Base-by-base conservation (phyloP, 495 filamentous ascomycete species). In the Penicillium psychrofluorescens region DNA sequence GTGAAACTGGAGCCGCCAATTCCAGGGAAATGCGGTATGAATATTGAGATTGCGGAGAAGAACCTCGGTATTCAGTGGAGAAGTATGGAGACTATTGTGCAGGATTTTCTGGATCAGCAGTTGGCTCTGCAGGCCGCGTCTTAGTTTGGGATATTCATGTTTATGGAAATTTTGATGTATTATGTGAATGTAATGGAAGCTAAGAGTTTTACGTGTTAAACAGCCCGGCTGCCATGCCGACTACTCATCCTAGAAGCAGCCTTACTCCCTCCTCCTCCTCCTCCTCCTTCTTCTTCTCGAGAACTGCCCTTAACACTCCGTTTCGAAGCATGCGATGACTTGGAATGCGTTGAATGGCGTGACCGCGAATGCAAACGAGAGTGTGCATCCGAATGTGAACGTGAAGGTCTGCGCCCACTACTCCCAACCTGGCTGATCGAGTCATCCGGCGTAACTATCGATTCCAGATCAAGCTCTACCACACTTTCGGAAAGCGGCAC, bases 401-500 rank as follows among this genome's bases (percentile, higher is more conserved):
- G 16, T 4, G 16, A 22, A 22, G 22, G 22, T 6, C 22, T 22
- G 22, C 22, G 22, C 22, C 22, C 22, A 40, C 40, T 47, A 4
- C 44, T 45, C 11, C 60, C 67, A 40, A 67, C 38, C 42, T 69
- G 62, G 41, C 64, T 64, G 42, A 70, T 64, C 11, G 63, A 64
- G 49, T 70, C 63, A 40, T 67, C 58, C 1, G 64, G 61, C 0
- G 58, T 63, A 30, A 68, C 55, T 29, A 62, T 36, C 29, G 57
- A 59, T 16, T 66, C 49, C 8, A 64, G 53, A 36, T 70, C 64
- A n/a, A 58, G 41, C 36, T 58, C 61, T n/a, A 60, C 48, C 10
- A 64, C 59, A 49, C 74, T 82, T 8, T 60, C 56, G 0, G 79
- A 79, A 0, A 79, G 57, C 8, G 75, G 72, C 4, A 76, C 53